Evolutionary conservation across 228 moss, liverwort and hornwort species (phyloP).

Genomic region (Sphagnum fallax): DNA sequence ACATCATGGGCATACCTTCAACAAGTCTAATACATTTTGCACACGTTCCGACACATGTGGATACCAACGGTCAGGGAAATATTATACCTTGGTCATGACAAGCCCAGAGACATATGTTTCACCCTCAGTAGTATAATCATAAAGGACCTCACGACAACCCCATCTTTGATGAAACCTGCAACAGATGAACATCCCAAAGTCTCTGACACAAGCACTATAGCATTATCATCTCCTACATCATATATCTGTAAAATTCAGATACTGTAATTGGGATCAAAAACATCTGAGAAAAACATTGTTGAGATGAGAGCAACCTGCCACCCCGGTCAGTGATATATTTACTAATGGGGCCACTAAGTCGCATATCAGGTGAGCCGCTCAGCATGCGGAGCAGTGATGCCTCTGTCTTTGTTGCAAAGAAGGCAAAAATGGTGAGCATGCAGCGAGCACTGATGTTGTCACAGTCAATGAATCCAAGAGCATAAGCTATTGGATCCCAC

Average conservation of each 20-base stretch:
- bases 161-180: constrained; percentile 76
- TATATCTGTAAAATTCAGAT: not conserved
- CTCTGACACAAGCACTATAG: not conserved
- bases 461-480: constrained; percentile 87
- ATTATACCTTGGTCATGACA: constrained; percentile 58
- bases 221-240: too few relatives aligned
- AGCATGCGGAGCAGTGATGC: constrained; percentile 90
- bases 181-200: not conserved
- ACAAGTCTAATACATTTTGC: not conserved
- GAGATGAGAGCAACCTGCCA: constrained; percentile 56
- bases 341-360: constrained; percentile 87
- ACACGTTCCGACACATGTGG: too few relatives aligned
- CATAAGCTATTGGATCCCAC: constrained; percentile 98
- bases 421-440: constrained; percentile 94
- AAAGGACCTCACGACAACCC: constrained; percentile 90
- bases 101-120: constrained; percentile 75
- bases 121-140: constrained; percentile 64
- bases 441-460: constrained; percentile 96
- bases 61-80: too few relatives aligned
- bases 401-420: constrained; percentile 96
- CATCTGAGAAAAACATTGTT: not conserved
- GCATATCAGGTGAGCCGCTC: constrained; percentile 87
- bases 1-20: not conserved
- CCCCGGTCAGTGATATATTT: constrained; percentile 82
- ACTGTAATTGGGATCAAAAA: not conserved